These are phyloP conservation scores for Thermothielavioides terrestris DNA, from an alignment of 495 filamentous ascomycete genomes.

Conservation along the genomic window DNA sequence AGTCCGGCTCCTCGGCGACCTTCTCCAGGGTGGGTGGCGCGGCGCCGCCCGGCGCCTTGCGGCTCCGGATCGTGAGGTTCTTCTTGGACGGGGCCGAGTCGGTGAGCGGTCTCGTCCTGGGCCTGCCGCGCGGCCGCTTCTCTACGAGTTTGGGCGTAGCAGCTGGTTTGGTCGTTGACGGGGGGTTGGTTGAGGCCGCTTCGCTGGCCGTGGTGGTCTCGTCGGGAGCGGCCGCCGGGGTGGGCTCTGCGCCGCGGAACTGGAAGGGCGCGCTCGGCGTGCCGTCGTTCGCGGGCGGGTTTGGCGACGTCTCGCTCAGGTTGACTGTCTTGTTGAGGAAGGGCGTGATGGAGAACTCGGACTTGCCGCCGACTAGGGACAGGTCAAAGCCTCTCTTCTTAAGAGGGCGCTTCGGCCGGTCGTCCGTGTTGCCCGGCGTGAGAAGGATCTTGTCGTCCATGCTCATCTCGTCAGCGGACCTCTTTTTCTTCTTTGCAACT, in stretches of 20 bases:
- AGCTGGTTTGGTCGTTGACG: neutral
- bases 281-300: neutral
- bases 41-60: slow-evolving; percentile 16
- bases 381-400: slow-evolving; percentile 47
- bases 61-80: slow-evolving; percentile 25
- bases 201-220: slow-evolving; percentile 5
- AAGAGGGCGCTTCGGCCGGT: slow-evolving; percentile 29
- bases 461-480: slow-evolving; percentile 24
- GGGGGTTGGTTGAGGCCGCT: slow-evolving; percentile 6
- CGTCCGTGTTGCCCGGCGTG: slow-evolving; percentile 28
- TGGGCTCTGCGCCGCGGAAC: slow-evolving; percentile 8
- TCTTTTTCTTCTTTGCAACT: slow-evolving; percentile 34
- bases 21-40: slow-evolving; percentile 37
- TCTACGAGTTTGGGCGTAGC: slow-evolving; percentile 6
- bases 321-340: slow-evolving; percentile 73
- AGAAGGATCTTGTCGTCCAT: slow-evolving; percentile 28
- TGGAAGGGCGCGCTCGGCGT: slow-evolving; percentile 7
- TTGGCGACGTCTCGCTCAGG: slow-evolving; percentile 18
- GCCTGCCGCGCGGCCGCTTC: slow-evolving; percentile 33
- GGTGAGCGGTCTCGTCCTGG: slow-evolving; percentile 28
- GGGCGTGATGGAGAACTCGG: slow-evolving; percentile 84
- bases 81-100: slow-evolving; percentile 36
- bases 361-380: slow-evolving; percentile 68
- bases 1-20: slow-evolving; percentile 38
- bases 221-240: neutral